Evolutionary conservation across 805 yeast genomes (phyloP).

Genomic region (Candida ortonii): DNA sequence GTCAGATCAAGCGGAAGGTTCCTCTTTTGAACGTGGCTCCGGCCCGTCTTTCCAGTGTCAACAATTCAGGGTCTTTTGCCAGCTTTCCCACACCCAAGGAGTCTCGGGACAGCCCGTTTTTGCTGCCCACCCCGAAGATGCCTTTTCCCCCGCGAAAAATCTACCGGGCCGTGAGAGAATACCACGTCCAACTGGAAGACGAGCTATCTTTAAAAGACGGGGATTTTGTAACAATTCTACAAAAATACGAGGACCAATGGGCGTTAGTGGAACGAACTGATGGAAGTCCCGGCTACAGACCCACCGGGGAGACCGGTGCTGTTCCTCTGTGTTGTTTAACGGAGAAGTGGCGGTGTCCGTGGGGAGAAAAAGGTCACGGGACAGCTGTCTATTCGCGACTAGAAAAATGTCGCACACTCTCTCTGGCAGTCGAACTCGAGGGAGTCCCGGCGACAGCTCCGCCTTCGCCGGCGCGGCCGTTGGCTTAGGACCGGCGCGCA

Average conservation of each 20-base stretch:
- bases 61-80: constrained; percentile 1
- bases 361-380: no score
- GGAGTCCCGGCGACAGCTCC: no score
- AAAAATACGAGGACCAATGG: constrained; percentile 5
- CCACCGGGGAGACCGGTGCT: constrained; percentile 1
- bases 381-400: no score
- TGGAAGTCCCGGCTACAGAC: not conserved
- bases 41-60: not conserved
- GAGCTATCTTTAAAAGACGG: constrained; percentile 2
- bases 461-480: no score
- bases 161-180: constrained; percentile 2
- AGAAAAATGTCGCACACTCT: no score
- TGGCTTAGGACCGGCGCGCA: no score
- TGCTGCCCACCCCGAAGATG: constrained; percentile 5
- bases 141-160: not conserved
- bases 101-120: constrained; percentile 1
- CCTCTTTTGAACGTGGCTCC: constrained; percentile 6
- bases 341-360: no score
- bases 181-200: constrained; percentile 3
- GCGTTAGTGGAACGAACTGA: constrained; percentile 5
- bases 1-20: constrained; percentile 4
- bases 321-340: constrained; percentile 6
- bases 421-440: no score
- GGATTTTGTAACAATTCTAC: constrained; percentile 1
- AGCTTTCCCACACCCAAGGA: constrained; percentile 1